phyloP scores from a whole-genome alignment of 192 early-diverging fungal species.

The Coemansia erecta region DNA sequence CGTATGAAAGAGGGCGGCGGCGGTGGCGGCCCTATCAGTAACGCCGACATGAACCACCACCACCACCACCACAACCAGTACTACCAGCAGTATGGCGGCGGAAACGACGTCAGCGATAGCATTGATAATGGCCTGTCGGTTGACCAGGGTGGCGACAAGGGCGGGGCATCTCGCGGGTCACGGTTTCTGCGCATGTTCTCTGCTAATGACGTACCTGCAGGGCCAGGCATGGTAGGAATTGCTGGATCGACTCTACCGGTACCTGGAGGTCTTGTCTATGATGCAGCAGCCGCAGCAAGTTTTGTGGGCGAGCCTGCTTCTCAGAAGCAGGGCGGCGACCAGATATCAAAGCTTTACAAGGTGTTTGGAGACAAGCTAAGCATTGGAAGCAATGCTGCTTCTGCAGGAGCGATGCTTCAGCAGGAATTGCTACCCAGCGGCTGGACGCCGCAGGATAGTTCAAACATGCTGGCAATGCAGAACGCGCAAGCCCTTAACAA shows the following conservation, averaged over 20 bases:
- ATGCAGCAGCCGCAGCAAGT: background rate
- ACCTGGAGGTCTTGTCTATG: slow-evolving; percentile 7
- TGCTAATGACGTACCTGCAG: slow-evolving; percentile 5
- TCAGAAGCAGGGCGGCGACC: slow-evolving; percentile 19
- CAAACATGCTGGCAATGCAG: background rate
- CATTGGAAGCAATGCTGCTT: slow-evolving; percentile 8
- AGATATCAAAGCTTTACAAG: slow-evolving; percentile 46
- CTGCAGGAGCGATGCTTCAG: background rate
- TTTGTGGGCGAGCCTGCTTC: background rate
- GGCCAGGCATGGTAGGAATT: background rate
- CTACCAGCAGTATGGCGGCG: background rate
- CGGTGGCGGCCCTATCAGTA: background rate
- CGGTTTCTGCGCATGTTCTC: slow-evolving; percentile 49
- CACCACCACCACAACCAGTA: background rate
- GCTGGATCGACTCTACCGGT: slow-evolving; percentile 3
- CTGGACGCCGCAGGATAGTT: background rate
- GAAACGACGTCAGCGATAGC: background rate
- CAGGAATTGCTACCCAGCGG: background rate
- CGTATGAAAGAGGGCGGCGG: slow-evolving; percentile 31
- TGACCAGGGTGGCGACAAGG: slow-evolving; percentile 6
- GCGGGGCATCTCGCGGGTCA: slow-evolving; percentile 25
- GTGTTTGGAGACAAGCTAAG: slow-evolving; percentile 48
- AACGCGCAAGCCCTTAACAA: slow-evolving; percentile 8
- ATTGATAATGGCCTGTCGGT: background rate
- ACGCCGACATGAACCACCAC: background rate